phyloP scores from a whole-genome alignment of 139 green algal species.

The Volvox reticuliferus region DNA sequence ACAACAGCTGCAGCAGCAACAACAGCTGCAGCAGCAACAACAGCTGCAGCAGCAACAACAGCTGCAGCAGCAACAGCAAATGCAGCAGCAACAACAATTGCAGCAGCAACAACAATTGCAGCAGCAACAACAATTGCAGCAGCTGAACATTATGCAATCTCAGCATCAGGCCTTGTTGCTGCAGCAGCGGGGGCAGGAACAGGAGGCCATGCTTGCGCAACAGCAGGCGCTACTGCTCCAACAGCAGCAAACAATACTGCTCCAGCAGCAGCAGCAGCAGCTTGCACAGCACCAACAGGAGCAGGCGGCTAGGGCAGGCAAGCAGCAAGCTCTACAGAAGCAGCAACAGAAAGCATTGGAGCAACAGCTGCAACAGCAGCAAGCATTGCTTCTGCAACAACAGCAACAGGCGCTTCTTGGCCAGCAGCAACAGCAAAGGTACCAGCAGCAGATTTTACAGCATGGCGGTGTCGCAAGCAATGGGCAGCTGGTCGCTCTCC shows the following conservation, averaged over 20 bases:
- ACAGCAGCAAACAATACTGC: not conserved
- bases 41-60: slow-evolving; percentile 10
- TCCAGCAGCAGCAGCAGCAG: not conserved
- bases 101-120: not conserved
- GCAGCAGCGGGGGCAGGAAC: not conserved
- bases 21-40: too few species aligned
- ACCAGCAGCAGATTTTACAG: not conserved
- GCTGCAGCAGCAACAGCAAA: not conserved
- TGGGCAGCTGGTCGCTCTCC: not conserved
- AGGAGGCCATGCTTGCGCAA: not conserved
- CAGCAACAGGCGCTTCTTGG: not conserved
- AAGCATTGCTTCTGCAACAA: not conserved
- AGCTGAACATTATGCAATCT: not conserved
- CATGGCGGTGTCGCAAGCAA: not conserved
- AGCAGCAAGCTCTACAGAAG: not conserved
- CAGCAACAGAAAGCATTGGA: not conserved
- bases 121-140: not conserved
- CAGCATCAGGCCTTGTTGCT: not conserved
- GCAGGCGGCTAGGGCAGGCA: not conserved
- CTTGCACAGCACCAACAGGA: not conserved
- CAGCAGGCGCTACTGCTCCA: not conserved
- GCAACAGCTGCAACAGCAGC: not conserved
- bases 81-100: not conserved
- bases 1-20: not conserved
- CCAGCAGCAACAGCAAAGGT: not conserved